These are phyloP conservation scores for Massariosphaeria phaeospora DNA, from an alignment of 495 filamentous ascomycete species.

Conservation along the genomic window DNA sequence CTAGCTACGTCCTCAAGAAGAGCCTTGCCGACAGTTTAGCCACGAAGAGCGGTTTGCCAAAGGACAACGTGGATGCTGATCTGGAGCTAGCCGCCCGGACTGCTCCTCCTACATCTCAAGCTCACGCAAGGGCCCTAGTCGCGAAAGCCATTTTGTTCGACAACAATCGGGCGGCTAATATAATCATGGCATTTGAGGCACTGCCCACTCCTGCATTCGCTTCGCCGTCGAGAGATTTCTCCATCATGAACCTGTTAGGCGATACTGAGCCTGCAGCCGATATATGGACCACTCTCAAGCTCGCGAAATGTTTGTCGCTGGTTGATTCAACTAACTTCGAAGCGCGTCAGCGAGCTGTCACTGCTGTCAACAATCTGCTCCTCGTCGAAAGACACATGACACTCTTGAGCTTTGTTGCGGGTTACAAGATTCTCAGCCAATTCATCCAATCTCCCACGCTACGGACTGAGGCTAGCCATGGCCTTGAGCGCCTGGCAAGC, in stretches of 20 bases:
- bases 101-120: slow-evolving; percentile 74
- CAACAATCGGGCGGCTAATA: slow-evolving; percentile 50
- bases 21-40: slow-evolving; percentile 59
- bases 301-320: slow-evolving; percentile 74
- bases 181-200: slow-evolving; percentile 50
- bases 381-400: slow-evolving; percentile 46
- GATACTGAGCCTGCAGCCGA: slow-evolving; percentile 51
- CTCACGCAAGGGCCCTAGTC: slow-evolving; percentile 72
- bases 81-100: slow-evolving; percentile 64
- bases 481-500: slow-evolving; percentile 36
- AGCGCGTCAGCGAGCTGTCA: slow-evolving; percentile 22
- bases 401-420: slow-evolving; percentile 71
- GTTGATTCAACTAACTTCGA: slow-evolving; percentile 46
- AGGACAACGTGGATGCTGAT: slow-evolving; percentile 49
- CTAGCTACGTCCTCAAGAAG: slow-evolving; percentile 66
- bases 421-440: slow-evolving; percentile 64
- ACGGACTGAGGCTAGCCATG: slow-evolving; percentile 13
- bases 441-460: slow-evolving; percentile 10
- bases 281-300: slow-evolving; percentile 65
- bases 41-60: slow-evolving; percentile 32
- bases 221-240: slow-evolving; percentile 12
- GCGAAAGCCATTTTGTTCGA: slow-evolving; percentile 58
- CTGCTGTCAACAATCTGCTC: slow-evolving; percentile 30
- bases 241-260: slow-evolving; percentile 34
- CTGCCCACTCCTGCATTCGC: slow-evolving; percentile 46